Evolutionary conservation across 345 rosid genomes (phyloP), one percentile per base, ranked within the genome.

Genomic region (Euphorbia peplus): DNA sequence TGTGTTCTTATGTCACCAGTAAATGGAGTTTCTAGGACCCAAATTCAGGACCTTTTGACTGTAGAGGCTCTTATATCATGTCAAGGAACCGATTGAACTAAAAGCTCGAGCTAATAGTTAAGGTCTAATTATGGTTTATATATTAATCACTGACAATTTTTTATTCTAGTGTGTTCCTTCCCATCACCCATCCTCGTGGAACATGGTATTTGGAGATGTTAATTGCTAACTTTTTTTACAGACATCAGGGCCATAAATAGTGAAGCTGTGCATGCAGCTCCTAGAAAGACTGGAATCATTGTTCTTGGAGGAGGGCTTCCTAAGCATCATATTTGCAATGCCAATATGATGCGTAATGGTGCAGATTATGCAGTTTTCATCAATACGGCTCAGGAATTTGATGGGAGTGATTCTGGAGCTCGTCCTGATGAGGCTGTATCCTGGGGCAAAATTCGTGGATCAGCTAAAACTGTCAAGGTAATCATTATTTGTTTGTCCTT

Each of bases 361-460:
- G 89, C 96, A 0, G 96, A 89, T 78, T 89, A 86, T 79, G 92
- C 97, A 63, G 90, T 91, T 22, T 95, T 86, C 68, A 88, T 95
- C 74, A 91, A 92, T 70, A 95, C 99, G 0, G 97, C 91, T 16
- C 97, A 90, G 67, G 99, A 95, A 76, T 95, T 83, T 81, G 99
- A 95, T 72, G 99, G 98, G 56, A 95, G 98, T 30, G 97, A 91
- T 83, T 95, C 99, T 0, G 98, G 99, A 63, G 98, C 99, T 63
- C 89, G 69, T 28, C 98, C 98, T 53, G 97, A 90, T 70, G 98
- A 95, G 82, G 99, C 97, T 29, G 88, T 95, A 21, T 95, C 98
- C 1, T 90, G 98, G 98, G 99, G 98, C 62, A 88, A 90, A 85
- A 83, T 95, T 42, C 89, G 84, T 10, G 85, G 87, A 22, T 88